Evolutionary conservation across 2,329 filamentous ascomycete genomes (phyloP), one percentile per base, ranked within the genome.

Genomic region (Diaporthe australafricana): DNA sequence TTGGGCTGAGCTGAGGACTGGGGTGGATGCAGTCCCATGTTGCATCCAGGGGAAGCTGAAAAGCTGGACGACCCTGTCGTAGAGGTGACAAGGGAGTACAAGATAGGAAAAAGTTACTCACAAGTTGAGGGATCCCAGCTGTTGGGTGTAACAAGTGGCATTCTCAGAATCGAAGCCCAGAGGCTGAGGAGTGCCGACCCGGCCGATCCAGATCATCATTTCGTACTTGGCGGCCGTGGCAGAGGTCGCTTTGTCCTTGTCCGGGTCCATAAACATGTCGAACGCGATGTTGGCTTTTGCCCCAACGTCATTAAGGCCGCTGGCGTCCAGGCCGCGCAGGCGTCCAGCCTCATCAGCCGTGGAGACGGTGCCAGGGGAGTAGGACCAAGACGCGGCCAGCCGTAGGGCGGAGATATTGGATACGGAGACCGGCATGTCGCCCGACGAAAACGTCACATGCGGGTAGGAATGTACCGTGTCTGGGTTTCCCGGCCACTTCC

Each of bases 121-220:
- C 79, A 81, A 80, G 25, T 79, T 74, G 32, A 75, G 72, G 22
- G 72, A 53, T 12, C 77, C 77, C 22, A 80, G 45, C 30, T 72
- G 74, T 67, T 76, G 70, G 9, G 72, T 77, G 52, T 77, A 77
- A 72, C 76, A 77, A 42, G 74, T 77, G 32, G 74, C 65, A 45
- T 75, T 73, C 11, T 57, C 32, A 47, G 74, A 72, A 50, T 73
- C 68, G 62, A 74, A 77, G 35, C 78, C 78, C 30, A 81, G 68
- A 14, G 79, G 79, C 35, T 76, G 72, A 5, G 79, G 76, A 35
- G 75, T 27, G 20, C 79, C 79, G 42, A 79, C 73, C 38, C 62
- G 75, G 9, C 78, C 79, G 4, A 81, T 73, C 79, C 79, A 81
- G 45, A 81, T 75, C 79, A 81, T 81, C 65, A 81, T 78, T 72